A percentile compares a stretch with the other conserved stretches of the same genome.
Evolutionary conservation across 2,329 filamentous ascomycete genomes (phyloP).

Genomic region (Shiraia sp.): DNA sequence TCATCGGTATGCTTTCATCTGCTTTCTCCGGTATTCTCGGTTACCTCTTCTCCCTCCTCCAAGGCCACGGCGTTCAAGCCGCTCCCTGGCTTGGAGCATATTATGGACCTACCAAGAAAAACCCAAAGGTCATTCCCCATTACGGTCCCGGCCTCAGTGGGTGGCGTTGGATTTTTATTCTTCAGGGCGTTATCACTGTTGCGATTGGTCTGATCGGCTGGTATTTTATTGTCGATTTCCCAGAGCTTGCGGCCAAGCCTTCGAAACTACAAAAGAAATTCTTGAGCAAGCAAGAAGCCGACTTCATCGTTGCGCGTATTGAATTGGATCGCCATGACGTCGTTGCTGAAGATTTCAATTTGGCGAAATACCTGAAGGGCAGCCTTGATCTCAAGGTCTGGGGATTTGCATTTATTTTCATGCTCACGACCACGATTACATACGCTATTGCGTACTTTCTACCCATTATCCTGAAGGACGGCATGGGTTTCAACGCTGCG

Average conservation of each 20-base stretch:
- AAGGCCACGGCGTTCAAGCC: slow-evolving; percentile 49
- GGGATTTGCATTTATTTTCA: slow-evolving; percentile 26
- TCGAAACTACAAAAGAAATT: slow-evolving; percentile 28
- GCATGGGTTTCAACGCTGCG: slow-evolving; percentile 33
- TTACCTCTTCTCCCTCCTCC: slow-evolving; percentile 50
- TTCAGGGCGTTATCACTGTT: slow-evolving; percentile 27
- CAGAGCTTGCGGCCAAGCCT: slow-evolving; percentile 25
- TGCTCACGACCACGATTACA: slow-evolving; percentile 29
- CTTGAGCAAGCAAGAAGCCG: slow-evolving; percentile 28
- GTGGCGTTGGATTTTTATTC: slow-evolving; percentile 34
- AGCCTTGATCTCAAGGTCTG: slow-evolving; percentile 26
- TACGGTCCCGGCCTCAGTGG: slow-evolving; percentile 38
- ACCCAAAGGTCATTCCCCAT: slow-evolving; percentile 21
- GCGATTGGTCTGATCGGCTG: slow-evolving; percentile 23
- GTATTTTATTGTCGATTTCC: slow-evolving; percentile 33
- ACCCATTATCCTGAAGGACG: slow-evolving; percentile 34
- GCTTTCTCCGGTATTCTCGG: slow-evolving; percentile 31
- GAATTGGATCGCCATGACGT: slow-evolving; percentile 33
- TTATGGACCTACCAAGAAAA: slow-evolving; percentile 38
- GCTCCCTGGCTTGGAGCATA: slow-evolving; percentile 24
- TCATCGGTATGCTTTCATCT: slow-evolving; percentile 28
- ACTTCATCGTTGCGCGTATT: slow-evolving; percentile 33
- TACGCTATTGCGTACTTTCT: slow-evolving; percentile 38
- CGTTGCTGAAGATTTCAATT: slow-evolving; percentile 30
- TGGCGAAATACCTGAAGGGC: slow-evolving; percentile 21